phyloP scores from a whole-genome alignment of 2,329 filamentous ascomycete genomes.

The Pyrenophora graminea region DNA sequence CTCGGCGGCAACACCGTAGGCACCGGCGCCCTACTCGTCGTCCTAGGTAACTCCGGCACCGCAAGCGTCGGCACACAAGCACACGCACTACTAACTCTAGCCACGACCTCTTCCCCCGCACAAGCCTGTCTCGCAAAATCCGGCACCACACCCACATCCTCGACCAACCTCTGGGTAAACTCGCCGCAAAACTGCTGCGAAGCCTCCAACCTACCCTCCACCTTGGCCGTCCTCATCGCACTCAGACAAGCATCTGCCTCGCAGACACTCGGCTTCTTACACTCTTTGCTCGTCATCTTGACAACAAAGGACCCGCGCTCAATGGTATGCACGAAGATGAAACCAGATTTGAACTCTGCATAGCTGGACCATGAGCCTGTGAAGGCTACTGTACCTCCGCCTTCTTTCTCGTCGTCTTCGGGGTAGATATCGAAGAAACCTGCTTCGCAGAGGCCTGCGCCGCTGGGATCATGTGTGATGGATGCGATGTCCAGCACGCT shows the following conservation, averaged over 20 bases:
- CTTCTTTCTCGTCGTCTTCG: slow-evolving; percentile 44
- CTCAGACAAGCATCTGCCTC: slow-evolving; percentile 22
- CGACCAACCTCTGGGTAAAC: slow-evolving; percentile 22
- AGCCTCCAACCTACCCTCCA: slow-evolving; percentile 22
- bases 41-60: slow-evolving; percentile 30
- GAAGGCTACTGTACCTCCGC: slow-evolving; percentile 45
- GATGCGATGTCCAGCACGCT: slow-evolving; percentile 44
- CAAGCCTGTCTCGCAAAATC: slow-evolving; percentile 26
- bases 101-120: slow-evolving; percentile 18
- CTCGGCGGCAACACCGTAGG: slow-evolving; percentile 32
- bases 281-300: slow-evolving; percentile 33
- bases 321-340: slow-evolving; percentile 44
- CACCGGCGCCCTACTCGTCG: slow-evolving; percentile 28
- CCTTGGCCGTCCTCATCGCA: slow-evolving; percentile 25
- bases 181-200: slow-evolving; percentile 25
- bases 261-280: slow-evolving; percentile 27
- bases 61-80: slow-evolving; percentile 28
- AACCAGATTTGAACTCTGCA: slow-evolving; percentile 39
- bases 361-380: slow-evolving; percentile 49
- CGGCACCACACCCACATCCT: slow-evolving; percentile 19
- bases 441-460: slow-evolving; percentile 45
- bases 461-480: slow-evolving; percentile 44
- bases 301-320: slow-evolving; percentile 42
- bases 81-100: slow-evolving; percentile 32
- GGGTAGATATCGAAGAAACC: slow-evolving; percentile 50